Percentiles rank a stretch among this genome's conserved stretches.
These are phyloP conservation scores for Phytophthora quininea DNA, from an alignment of 352 stramenopile genomes.

Conservation along the genomic window DNA sequence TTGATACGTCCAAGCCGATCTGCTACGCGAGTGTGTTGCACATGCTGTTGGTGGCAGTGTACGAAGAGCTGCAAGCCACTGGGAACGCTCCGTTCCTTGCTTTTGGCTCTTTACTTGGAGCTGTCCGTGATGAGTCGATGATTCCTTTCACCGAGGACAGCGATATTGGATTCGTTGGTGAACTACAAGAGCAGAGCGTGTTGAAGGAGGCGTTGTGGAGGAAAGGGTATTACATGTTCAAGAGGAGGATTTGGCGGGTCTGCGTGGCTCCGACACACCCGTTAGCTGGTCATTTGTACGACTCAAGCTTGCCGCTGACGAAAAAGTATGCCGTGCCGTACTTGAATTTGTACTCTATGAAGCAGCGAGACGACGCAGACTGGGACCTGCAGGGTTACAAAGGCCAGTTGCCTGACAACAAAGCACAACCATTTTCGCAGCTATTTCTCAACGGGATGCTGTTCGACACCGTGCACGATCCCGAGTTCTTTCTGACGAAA, in stretches of 20 bases:
- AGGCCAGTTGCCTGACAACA: constrained; percentile 4
- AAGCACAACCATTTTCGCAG: constrained; percentile 18
- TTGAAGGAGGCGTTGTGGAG: constrained; percentile 19
- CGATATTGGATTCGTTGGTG: constrained; percentile 45
- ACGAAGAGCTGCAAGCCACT: constrained; percentile 40
- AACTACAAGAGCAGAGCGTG: constrained; percentile 5
- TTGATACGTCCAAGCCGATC: constrained; percentile 27
- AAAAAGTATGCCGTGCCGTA: constrained; percentile 28
- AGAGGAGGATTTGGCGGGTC: constrained; percentile 34
- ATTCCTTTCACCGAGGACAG: constrained; percentile 58
- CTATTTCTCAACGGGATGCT: constrained; percentile 31
- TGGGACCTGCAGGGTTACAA: constrained; percentile 15
- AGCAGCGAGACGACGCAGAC: neutral
- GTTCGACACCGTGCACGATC: constrained; percentile 35
- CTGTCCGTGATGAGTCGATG: constrained; percentile 44
- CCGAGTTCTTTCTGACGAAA: constrained; percentile 27
- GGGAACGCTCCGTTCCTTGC: constrained; percentile 34
- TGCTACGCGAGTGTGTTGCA: constrained; percentile 61
- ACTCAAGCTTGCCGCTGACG: constrained; percentile 22
- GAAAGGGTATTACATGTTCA: constrained; percentile 55
- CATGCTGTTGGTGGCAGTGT: constrained; percentile 61
- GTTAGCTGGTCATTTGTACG: constrained; percentile 37
- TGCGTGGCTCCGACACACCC: constrained; percentile 44
- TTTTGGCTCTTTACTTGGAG: constrained; percentile 52
- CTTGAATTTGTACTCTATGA: constrained; percentile 39